Base-by-base conservation (phyloP, 306 rosid species). In the Quercus berberidifolia region DNA sequence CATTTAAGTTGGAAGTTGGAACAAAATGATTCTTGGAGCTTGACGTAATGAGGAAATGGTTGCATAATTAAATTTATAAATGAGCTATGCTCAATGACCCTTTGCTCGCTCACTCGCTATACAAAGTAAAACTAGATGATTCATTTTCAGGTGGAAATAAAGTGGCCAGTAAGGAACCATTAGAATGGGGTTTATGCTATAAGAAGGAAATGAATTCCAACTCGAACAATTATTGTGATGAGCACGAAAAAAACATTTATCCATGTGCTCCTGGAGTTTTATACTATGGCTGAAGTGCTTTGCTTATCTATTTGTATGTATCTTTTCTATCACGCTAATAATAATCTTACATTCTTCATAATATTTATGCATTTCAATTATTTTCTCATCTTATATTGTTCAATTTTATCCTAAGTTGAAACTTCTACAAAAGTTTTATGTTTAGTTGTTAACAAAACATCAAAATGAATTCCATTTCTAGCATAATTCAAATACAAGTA, bases 131-230 rank as follows among this genome's bases (percentile, higher is more conserved):
- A 81, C 38, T 76, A 76, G 30, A 60, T 38, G 31, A 63, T 78
- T 14, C 54, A 46, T 41, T 67, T 86, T 80, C 89, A 95, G 99
- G 99, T 84, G 99, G 99, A 69, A 92, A 89, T 83, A 98, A 97
- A 80, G 99, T 95, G 86, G 94, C 93, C 41, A 91, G 96, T 0
- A 98, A 98, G 85, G 99, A 98, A 77, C 97, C 99, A 20, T 79
- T 82, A 74, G 97, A 97, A 20, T 95, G 92, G 92, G 99, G 99
- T 60, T 94, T 95, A 35, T 95, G 99, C 85, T 93, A 88, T 85
- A 95, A 91, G 88, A 91, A 73, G 83, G 91, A 85, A 85, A 83
- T 95, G 98, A 95, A 98, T 87, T 98, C 98, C 52, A 89, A 88
- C 85, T 98, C 88, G 82, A 56, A 31, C 6, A 31, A 79, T 56